Evolutionary conservation across 2,329 filamentous ascomycete genomes (phyloP).

Genomic region (Mycosphaerella arachidis): DNA sequence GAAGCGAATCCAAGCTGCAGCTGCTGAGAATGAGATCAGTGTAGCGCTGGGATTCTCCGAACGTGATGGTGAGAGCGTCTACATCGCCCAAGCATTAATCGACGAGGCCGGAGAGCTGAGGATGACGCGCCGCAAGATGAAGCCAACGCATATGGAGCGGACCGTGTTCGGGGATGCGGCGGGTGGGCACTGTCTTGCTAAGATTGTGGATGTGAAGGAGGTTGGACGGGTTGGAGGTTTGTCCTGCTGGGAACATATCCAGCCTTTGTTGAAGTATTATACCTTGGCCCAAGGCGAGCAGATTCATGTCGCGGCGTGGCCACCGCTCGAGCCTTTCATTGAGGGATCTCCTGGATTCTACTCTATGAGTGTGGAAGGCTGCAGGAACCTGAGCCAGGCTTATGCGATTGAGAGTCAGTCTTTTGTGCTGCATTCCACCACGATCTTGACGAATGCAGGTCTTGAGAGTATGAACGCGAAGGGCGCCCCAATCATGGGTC

Average conservation of each 20-base stretch:
- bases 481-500: conserved; percentile 39
- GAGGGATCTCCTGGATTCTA: conserved; percentile 32
- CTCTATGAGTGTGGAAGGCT: conserved; percentile 38
- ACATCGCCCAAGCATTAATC: conserved; percentile 40
- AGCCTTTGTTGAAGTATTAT: conserved; percentile 41
- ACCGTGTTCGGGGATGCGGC: conserved; percentile 41
- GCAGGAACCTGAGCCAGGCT: conserved; percentile 45
- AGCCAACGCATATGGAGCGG: conserved; percentile 43
- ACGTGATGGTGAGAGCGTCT: conserved; percentile 36
- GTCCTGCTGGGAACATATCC: conserved; percentile 41
- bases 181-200: conserved; percentile 31
- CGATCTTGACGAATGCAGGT: conserved; percentile 44
- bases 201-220: conserved; percentile 32
- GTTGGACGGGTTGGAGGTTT: conserved; percentile 36
- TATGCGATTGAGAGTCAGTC: conserved; percentile 55
- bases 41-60: conserved; percentile 41
- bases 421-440: conserved; percentile 53
- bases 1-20: conserved; percentile 37
- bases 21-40: conserved; percentile 32
- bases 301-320: conserved; percentile 42
- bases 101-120: conserved; percentile 31
- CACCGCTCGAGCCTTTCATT: conserved; percentile 33
- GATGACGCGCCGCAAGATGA: conserved; percentile 40
- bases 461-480: conserved; percentile 42
- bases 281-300: conserved; percentile 37